A percentile compares a stretch with the other conserved stretches of the same genome.
Conservation (phyloP, 441 rosid species). For the Populus tomentosa region DNA sequence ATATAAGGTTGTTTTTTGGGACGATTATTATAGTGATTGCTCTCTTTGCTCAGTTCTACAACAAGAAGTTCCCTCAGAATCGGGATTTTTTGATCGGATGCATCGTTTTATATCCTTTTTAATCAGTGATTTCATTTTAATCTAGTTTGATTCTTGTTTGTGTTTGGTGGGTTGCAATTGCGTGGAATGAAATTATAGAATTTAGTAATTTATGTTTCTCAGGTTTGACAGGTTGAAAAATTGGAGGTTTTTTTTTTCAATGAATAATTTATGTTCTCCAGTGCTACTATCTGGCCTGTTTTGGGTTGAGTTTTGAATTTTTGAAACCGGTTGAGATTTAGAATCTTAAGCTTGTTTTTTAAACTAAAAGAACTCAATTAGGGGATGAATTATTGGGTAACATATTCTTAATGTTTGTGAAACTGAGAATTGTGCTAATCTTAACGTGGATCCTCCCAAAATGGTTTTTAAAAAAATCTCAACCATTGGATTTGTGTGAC, state of each 20-base stretch:
- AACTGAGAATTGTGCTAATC: neutral
- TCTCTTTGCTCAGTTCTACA: constrained; percentile 93
- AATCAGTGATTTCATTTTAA: neutral
- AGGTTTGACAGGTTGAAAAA: neutral
- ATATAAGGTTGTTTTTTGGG: constrained; percentile 65
- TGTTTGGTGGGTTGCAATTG: constrained; percentile 6
- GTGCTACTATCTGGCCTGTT: neutral
- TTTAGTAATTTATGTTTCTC: neutral
- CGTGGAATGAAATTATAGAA: neutral
- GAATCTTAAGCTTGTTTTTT: neutral
- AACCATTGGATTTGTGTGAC: neutral
- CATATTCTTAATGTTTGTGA: neutral
- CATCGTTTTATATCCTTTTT: constrained; percentile 83
- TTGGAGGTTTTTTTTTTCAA: neutral
- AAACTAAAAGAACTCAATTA: neutral
- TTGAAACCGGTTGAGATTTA: neutral
- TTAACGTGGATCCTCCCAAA: too few species aligned
- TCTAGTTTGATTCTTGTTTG: constrained; percentile 1
- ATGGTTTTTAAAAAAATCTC: neutral
- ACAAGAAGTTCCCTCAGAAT: constrained; percentile 95
- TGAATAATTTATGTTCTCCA: neutral
- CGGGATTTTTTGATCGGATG: constrained; percentile 75
- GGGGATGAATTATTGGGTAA: neutral
- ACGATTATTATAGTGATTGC: constrained; percentile 60
- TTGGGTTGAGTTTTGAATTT: neutral